These are phyloP conservation scores for Asterophora parasitica DNA, from an alignment of 768 basidiomycete genomes.

Conservation along the genomic window DNA sequence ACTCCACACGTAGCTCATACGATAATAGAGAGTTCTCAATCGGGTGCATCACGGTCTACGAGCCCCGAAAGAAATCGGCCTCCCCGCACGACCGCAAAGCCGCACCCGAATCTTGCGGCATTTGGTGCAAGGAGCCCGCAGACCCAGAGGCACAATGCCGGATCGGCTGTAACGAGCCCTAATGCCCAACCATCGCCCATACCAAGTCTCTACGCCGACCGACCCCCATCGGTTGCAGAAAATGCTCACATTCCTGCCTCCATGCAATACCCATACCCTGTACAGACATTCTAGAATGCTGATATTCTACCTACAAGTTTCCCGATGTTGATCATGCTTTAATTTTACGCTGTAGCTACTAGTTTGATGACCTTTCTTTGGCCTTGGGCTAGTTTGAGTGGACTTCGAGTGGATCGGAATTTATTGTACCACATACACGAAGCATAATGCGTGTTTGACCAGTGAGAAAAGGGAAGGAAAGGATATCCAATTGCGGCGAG, in stretches of 20 bases:
- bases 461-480: too few species aligned
- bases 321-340: neutral
- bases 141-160: neutral
- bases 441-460: too few species aligned
- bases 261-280: neutral
- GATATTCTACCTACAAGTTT: neutral
- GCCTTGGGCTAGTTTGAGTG: neutral
- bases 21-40: too few species aligned
- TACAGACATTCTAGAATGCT: neutral
- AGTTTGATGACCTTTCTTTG: neutral
- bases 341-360: neutral
- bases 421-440: neutral
- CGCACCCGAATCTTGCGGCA: too few species aligned
- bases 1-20: too few species aligned
- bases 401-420: neutral
- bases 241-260: neutral
- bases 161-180: slow-evolving; percentile 1
- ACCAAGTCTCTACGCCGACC: neutral
- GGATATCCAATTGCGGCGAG: too few species aligned
- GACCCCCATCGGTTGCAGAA: slow-evolving; percentile 1
- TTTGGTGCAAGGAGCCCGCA: too few species aligned
- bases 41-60: too few species aligned
- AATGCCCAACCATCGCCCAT: too few species aligned
- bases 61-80: too few species aligned
- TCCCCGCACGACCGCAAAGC: too few species aligned